A percentile compares a stretch with the other conserved stretches of the same genome.
phyloP scores from a whole-genome alignment of 345 rosid species.

The Isatis tinctoria region DNA sequence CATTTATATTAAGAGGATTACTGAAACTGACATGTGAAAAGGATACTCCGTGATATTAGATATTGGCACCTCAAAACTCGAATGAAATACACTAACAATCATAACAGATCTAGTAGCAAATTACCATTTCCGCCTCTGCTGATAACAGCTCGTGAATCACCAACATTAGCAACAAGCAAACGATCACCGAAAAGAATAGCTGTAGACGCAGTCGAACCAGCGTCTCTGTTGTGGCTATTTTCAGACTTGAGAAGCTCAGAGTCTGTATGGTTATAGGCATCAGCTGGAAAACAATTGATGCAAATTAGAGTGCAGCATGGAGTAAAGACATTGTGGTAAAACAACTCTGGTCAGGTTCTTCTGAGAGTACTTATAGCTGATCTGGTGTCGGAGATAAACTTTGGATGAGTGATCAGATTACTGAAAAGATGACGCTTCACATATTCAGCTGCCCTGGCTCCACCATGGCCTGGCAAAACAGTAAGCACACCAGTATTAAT shows the following conservation, averaged over 20 bases:
- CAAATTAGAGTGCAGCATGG: neutral
- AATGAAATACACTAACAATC: neutral
- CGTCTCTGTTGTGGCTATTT: slow-evolving; percentile 82
- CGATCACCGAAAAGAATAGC: slow-evolving; percentile 89
- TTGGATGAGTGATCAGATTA: slow-evolving; percentile 89
- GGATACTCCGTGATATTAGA: neutral
- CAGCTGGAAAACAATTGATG: slow-evolving; percentile 45
- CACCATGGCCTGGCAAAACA: slow-evolving; percentile 79
- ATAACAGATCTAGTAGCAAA: neutral
- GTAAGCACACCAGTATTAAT: neutral
- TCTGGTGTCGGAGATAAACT: slow-evolving; percentile 89
- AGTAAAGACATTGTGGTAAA: neutral
- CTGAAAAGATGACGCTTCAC: slow-evolving; percentile 91
- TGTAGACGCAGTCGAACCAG: slow-evolving; percentile 99
- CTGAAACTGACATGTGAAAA: neutral
- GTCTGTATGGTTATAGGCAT: slow-evolving; percentile 86
- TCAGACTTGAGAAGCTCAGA: slow-evolving; percentile 86
- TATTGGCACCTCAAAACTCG: neutral
- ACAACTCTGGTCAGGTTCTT: neutral
- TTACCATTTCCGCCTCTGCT: slow-evolving; percentile 88
- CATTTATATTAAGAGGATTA: neutral
- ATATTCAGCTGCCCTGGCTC: slow-evolving; percentile 97
- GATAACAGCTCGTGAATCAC: slow-evolving; percentile 96
- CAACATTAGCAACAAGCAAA: slow-evolving; percentile 91
- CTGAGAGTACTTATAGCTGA: slow-evolving; percentile 69